Evolutionary conservation across 23 red algal species (phyloP).

Genomic region (Porphyridium purpureum): DNA sequence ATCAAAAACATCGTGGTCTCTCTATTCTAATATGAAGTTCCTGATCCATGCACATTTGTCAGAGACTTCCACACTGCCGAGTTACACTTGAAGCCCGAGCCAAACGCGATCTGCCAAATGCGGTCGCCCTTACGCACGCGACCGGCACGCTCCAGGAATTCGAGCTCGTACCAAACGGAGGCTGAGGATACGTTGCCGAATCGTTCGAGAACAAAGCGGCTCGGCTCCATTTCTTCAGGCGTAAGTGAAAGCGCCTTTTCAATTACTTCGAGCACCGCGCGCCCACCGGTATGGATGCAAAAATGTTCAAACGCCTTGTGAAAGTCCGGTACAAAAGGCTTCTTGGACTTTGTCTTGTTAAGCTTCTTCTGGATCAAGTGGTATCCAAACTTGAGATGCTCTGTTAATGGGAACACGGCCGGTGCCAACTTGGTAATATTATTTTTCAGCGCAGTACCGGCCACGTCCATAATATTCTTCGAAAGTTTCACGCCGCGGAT

Average conservation of each 20-base stretch:
- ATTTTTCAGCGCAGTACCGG: constrained; percentile 63
- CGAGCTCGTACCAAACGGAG: constrained; percentile 96
- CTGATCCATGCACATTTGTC: constrained; percentile 16
- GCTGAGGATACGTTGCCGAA: constrained; percentile 90
- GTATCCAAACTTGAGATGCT: constrained; percentile 59
- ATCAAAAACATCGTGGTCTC: too few species aligned
- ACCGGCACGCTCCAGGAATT: constrained; percentile 65
- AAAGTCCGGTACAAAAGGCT: constrained; percentile 86
- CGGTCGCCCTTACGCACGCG: constrained; percentile 56
- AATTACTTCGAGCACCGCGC: constrained; percentile 91
- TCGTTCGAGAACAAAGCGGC: constrained; percentile 58
- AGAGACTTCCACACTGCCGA: constrained; percentile 82
- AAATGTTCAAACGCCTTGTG: constrained; percentile 93
- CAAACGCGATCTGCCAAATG: constrained; percentile 95
- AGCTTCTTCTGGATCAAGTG: constrained; percentile 42
- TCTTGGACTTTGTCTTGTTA: background rate
- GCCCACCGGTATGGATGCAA: constrained; percentile 95
- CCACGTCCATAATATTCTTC: constrained; percentile 97
- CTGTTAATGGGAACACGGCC: constrained; percentile 70
- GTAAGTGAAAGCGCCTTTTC: constrained; percentile 69
- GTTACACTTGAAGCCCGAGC: constrained; percentile 98
- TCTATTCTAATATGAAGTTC: too few species aligned
- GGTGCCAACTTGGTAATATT: constrained; percentile 79
- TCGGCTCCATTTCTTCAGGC: constrained; percentile 48
- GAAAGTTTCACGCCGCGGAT: constrained; percentile 84